These are phyloP conservation scores for Alloteropsis semialata DNA, from an alignment of 176 grass and related monocot species.

Conservation along the genomic window DNA sequence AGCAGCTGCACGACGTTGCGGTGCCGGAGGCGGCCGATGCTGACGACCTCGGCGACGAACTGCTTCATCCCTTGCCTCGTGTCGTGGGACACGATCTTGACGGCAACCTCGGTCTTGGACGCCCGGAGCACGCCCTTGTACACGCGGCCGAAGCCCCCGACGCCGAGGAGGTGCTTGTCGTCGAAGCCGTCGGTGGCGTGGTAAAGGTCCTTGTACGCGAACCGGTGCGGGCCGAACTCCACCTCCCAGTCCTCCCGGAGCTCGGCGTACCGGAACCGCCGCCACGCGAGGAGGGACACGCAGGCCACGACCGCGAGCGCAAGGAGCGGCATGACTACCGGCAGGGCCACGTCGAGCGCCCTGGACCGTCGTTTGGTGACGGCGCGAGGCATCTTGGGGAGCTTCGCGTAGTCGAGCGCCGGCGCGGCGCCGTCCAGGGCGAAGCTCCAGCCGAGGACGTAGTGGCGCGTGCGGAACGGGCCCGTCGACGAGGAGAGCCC, in stretches of 20 bases:
- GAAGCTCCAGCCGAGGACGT: slow-evolving; percentile 80
- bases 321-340: slow-evolving; percentile 1
- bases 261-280: slow-evolving; percentile 36
- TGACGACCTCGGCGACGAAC: slow-evolving; percentile 48
- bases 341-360: slow-evolving; percentile 15
- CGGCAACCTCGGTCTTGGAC: slow-evolving; percentile 17
- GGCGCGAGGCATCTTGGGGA: slow-evolving; percentile 22
- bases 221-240: slow-evolving; percentile 39
- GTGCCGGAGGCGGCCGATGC: slow-evolving; percentile 50
- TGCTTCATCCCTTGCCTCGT: slow-evolving; percentile 43
- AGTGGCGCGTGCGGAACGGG: slow-evolving; percentile 49
- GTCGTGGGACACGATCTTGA: slow-evolving; percentile 15
- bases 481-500: slow-evolving; percentile 50
- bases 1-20: slow-evolving; percentile 52
- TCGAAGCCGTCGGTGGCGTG: slow-evolving; percentile 37
- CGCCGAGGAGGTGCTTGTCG: slow-evolving; percentile 26
- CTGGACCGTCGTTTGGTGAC: slow-evolving; percentile 13
- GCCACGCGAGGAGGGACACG: neutral
- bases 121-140: slow-evolving; percentile 40
- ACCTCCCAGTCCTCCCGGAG: slow-evolving; percentile 34
- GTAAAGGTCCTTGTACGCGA: slow-evolving; percentile 35
- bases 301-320: neutral
- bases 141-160: slow-evolving; percentile 49
- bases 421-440: slow-evolving; percentile 45
- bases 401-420: slow-evolving; percentile 34